Conservation (phyloP, 257 asterid species). For the Nyctanthes arbortristis region DNA sequence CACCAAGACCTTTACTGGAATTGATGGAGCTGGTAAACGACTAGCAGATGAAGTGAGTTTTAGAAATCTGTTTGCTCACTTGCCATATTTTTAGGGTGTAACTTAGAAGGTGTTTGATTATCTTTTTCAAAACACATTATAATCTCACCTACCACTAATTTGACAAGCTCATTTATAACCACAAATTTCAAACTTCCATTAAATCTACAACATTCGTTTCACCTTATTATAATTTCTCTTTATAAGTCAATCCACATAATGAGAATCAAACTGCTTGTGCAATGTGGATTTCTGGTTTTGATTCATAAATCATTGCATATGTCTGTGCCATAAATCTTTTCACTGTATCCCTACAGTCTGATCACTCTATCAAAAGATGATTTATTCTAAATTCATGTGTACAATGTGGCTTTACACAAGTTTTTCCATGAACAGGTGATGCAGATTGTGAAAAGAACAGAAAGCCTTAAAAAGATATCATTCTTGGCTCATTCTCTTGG, state of each 20-base stretch:
- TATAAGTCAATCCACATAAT: no score
- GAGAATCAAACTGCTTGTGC: no score
- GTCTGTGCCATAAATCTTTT: constrained; percentile 1
- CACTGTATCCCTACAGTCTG: constrained; percentile 1
- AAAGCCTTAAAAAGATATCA: constrained; percentile 70
- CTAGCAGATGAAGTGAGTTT: constrained; percentile 93
- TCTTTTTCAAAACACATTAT: no score
- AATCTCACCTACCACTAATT: no score
- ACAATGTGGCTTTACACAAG: neutral
- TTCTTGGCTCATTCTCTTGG: constrained; percentile 97
- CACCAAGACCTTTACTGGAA: constrained; percentile 86
- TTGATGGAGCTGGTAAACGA: constrained; percentile 85
- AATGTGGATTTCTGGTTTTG: constrained; percentile 6
- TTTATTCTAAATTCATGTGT: neutral
- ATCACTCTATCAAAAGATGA: neutral
- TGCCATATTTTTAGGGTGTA: constrained; percentile 10
- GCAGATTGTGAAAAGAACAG: constrained; percentile 60
- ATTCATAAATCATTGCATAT: neutral
- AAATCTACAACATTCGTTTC: no score
- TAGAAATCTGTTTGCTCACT: constrained; percentile 3
- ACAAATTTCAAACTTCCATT: no score
- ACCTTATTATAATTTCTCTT: no score
- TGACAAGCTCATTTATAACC: no score
- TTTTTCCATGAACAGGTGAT: constrained; percentile 46
- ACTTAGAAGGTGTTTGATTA: no score